These are phyloP conservation scores for Taiozyma onychis DNA, from an alignment of 1,139 yeast genomes.

Conservation along the genomic window DNA sequence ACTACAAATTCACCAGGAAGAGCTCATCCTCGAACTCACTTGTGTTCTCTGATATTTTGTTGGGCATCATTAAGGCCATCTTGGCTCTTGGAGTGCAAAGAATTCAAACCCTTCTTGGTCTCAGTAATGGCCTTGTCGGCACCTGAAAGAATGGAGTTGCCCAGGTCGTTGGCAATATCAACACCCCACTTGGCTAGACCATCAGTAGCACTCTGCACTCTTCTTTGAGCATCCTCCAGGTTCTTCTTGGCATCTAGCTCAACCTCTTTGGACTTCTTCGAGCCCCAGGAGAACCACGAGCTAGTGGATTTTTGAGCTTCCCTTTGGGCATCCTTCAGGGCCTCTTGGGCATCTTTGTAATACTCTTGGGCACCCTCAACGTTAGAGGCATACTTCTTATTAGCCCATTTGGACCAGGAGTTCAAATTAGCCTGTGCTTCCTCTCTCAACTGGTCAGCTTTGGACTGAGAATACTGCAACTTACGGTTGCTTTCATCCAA, in stretches of 20 bases:
- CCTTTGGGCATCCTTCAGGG: slow-evolving; percentile 29
- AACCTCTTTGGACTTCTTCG: slow-evolving; percentile 26
- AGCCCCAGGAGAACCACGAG: slow-evolving; percentile 31
- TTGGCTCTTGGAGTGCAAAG: slow-evolving; percentile 25
- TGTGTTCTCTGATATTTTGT: slow-evolving; percentile 26
- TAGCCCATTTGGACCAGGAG: slow-evolving; percentile 22
- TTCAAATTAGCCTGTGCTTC: slow-evolving; percentile 14
- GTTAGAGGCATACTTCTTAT: slow-evolving; percentile 23
- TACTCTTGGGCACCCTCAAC: slow-evolving; percentile 27
- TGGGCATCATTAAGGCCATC: slow-evolving; percentile 25
- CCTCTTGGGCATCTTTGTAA: slow-evolving; percentile 24
- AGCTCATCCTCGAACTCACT: slow-evolving; percentile 3
- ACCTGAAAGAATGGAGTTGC: slow-evolving; percentile 25
- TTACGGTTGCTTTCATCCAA: slow-evolving; percentile 25
- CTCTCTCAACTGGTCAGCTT: slow-evolving; percentile 12
- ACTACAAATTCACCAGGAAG: not conserved
- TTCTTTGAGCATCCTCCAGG: slow-evolving; percentile 26
- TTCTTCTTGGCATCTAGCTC: slow-evolving; percentile 29
- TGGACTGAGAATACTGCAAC: slow-evolving; percentile 9
- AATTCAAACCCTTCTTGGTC: slow-evolving; percentile 26
- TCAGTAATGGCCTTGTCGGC: slow-evolving; percentile 26
- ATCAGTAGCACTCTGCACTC: slow-evolving; percentile 23
- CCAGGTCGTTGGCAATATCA: slow-evolving; percentile 14
- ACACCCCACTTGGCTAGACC: slow-evolving; percentile 20
- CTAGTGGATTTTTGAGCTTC: slow-evolving; percentile 24